Evolutionary conservation across 2,329 filamentous ascomycete species (phyloP), one percentile per base, ranked within the genome.

Genomic region (Penicillium sp.): DNA sequence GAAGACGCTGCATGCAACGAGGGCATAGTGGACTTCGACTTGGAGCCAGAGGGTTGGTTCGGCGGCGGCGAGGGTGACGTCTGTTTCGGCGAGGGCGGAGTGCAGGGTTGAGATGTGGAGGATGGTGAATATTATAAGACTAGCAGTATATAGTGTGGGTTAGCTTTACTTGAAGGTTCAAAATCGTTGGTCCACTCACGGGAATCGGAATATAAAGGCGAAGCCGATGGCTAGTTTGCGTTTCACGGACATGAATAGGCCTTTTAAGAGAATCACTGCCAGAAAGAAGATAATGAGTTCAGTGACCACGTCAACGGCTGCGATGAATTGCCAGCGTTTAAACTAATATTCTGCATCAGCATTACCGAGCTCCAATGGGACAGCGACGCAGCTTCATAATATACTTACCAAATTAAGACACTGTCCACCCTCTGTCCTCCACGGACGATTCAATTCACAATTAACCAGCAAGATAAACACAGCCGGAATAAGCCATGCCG

Each of bases 401-500:
- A 31, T 18, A 47, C 59, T 31, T 49, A 67, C 65, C 42, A 66
- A 44, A 43, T 64, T 53, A 6, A 23, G 32, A 42, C 65, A 68
- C 50, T 65, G 59, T 10, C 52, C 60, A 10, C 56, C 57, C 4
- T 54, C 43, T 20, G 45, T 48, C 23, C 52, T 52, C 73, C 73
- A 74, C 9, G 73, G 70, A 10, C 55, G 56, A 18, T 62, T 57
- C 1, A 70, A 45, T 42, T 74, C 64, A 49, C 75, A 78, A 13
- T 72, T 68, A 2, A 78, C 47, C 5, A 67, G 53, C 18, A 75
- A 57, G 3, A 74, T 61, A 23, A 77, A 59, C 12, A 75, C 48
- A 1, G 73, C 73, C 8, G 69, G 58, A 12, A 75, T 54, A 8
- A 69, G 53, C 59, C 74, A 72, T 15, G 66, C 52, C 2, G 68